A percentile compares a stretch with the other conserved stretches of the same genome.
Conservation (phyloP, 2,329 filamentous ascomycete genomes). For the Fusarium sp. region DNA sequence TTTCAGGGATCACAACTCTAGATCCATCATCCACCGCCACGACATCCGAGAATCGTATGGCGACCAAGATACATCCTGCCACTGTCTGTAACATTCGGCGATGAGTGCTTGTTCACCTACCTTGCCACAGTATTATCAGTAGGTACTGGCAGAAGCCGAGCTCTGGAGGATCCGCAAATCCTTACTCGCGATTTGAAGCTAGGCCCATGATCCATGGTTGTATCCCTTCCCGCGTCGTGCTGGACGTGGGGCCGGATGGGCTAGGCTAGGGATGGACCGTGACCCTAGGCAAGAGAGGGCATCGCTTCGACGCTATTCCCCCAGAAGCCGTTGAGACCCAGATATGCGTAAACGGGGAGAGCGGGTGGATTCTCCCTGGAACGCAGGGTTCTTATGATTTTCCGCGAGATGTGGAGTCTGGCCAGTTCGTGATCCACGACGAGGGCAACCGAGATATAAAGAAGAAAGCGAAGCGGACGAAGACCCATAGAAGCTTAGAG, state of each 20-base stretch:
- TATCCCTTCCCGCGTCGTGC: slow-evolving; percentile 11
- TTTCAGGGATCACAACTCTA: not conserved
- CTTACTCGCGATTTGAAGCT: not conserved
- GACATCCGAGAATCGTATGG: not conserved
- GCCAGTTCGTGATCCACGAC: too few relatives aligned
- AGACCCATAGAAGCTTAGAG: too few relatives aligned
- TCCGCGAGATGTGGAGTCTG: too few relatives aligned
- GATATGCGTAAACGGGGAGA: not conserved
- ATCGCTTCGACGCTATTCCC: slow-evolving; percentile 15
- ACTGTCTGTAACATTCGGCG: not conserved
- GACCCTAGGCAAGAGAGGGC: not conserved
- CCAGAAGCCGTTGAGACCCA: slow-evolving; percentile 1
- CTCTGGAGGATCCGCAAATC: not conserved
- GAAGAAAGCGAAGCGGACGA: too few relatives aligned
- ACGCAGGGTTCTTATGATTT: slow-evolving; percentile 2
- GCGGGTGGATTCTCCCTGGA: not conserved
- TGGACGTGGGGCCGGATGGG: slow-evolving; percentile 4
- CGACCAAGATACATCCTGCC: not conserved
- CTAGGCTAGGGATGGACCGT: slow-evolving; percentile 3
- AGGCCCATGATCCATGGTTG: not conserved
- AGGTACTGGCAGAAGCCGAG: not conserved
- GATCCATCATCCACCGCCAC: not conserved
- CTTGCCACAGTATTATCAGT: not conserved
- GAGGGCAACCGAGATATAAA: too few relatives aligned
- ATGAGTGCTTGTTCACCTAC: not conserved